phyloP scores from a whole-genome alignment of 2,329 filamentous ascomycete species.

The Xylariaceae sp. region DNA sequence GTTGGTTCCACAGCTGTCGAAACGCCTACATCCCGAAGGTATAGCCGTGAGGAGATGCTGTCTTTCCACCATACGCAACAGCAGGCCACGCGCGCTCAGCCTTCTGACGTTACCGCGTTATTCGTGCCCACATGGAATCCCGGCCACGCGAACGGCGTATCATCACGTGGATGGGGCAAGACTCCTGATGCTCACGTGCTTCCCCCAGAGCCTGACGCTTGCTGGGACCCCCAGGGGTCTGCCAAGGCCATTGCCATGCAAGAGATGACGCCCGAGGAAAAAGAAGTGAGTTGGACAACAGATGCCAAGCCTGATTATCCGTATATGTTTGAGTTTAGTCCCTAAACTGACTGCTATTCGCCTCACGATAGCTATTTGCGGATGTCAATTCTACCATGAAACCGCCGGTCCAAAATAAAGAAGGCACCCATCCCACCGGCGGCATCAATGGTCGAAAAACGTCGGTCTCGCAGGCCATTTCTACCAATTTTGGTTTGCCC shows the following conservation, averaged over 20 bases:
- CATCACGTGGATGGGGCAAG: slow-evolving; percentile 69
- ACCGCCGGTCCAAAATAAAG: slow-evolving; percentile 70
- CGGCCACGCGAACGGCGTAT: slow-evolving; percentile 59
- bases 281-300: slow-evolving; percentile 43
- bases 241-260: slow-evolving; percentile 66
- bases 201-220: slow-evolving; percentile 79
- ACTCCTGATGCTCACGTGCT: slow-evolving; percentile 66
- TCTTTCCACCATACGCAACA: slow-evolving; percentile 54
- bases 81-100: slow-evolving; percentile 43
- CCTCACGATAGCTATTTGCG: slow-evolving; percentile 59
- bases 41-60: slow-evolving; percentile 74
- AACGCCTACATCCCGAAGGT: slow-evolving; percentile 51
- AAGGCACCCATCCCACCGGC: slow-evolving; percentile 51
- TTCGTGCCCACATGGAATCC: slow-evolving; percentile 78
- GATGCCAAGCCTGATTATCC: not conserved
- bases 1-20: slow-evolving; percentile 46
- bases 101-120: slow-evolving; percentile 59
- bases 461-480: slow-evolving; percentile 68
- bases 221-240: slow-evolving; percentile 74
- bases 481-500: slow-evolving; percentile 60
- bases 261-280: slow-evolving; percentile 61
- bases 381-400: slow-evolving; percentile 95
- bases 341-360: slow-evolving; percentile 25
- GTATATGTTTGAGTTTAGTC: not conserved
- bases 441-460: slow-evolving; percentile 68